A percentile compares a stretch with the other conserved stretches of the same genome.
Conservation (phyloP, 78 protist genomes). For the Neovahlkampfia damariscottae region DNA sequence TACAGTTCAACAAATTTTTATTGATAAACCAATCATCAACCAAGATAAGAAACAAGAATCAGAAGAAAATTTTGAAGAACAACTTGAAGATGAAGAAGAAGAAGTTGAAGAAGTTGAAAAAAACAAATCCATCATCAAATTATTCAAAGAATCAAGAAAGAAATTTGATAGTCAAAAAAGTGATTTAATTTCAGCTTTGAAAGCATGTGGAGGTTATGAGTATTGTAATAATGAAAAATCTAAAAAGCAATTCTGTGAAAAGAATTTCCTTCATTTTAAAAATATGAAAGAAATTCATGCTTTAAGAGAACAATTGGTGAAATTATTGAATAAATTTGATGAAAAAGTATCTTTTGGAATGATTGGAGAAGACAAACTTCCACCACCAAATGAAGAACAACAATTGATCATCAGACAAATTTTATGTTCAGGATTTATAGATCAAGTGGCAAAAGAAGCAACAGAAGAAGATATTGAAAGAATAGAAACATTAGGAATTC, state of each 20-base stretch:
- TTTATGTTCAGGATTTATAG: slow-evolving; percentile 5
- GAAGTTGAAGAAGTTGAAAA: neutral
- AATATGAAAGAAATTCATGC: slow-evolving; percentile 15
- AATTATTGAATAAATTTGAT: neutral
- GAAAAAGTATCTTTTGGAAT: neutral
- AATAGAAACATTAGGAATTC: neutral
- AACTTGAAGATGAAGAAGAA: neutral
- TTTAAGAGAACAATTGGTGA: slow-evolving; percentile 27
- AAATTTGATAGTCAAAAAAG: neutral
- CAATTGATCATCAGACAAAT: neutral
- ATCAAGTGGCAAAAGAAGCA: slow-evolving; percentile 23
- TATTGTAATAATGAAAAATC: neutral
- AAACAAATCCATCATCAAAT: neutral
- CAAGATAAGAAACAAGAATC: neutral
- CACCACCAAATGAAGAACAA: neutral
- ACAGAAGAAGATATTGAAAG: neutral
- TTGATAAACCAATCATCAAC: neutral
- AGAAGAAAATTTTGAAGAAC: neutral
- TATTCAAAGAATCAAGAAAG: neutral
- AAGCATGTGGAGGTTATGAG: slow-evolving; percentile 22
- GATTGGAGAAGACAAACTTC: neutral
- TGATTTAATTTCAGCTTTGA: neutral
- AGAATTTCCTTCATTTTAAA: neutral
- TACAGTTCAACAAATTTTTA: slow-evolving; percentile 47
- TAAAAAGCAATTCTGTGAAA: neutral